These are phyloP conservation scores for Erodium trifolium DNA, from an alignment of 441 rosid species.

Conservation along the genomic window DNA sequence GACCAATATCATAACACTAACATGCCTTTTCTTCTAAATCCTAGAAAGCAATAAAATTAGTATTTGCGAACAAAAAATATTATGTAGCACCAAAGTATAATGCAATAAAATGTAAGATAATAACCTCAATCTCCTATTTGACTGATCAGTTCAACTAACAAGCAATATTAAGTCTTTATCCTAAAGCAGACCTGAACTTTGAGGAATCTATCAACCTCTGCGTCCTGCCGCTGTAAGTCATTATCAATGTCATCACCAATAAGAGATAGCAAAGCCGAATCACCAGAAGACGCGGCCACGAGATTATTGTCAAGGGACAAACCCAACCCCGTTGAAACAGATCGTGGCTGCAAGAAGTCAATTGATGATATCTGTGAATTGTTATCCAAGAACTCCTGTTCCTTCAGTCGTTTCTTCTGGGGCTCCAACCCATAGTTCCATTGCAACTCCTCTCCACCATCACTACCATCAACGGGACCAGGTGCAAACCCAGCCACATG, in stretches of 20 bases:
- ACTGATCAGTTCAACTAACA: no score
- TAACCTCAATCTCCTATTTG: not conserved
- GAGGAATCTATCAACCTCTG: conserved; percentile 64
- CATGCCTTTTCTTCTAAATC: not conserved
- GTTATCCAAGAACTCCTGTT: conserved; percentile 67
- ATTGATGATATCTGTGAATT: conserved; percentile 66
- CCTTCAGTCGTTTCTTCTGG: conserved; percentile 49
- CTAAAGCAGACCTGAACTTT: conserved; percentile 48
- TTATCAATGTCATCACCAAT: conserved; percentile 55
- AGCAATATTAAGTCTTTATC: not conserved
- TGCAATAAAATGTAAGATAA: not conserved
- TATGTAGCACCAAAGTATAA: not conserved
- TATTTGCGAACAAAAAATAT: no score
- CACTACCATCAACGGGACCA: conserved; percentile 27
- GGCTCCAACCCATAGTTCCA: conserved; percentile 59
- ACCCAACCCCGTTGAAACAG: conserved; percentile 84
- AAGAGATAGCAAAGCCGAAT: conserved; percentile 55
- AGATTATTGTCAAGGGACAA: conserved; percentile 66
- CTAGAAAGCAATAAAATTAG: no score
- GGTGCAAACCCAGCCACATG: conserved; percentile 76
- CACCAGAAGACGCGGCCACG: conserved; percentile 42
- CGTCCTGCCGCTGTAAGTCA: conserved; percentile 63
- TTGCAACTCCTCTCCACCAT: conserved; percentile 45
- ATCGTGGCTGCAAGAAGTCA: conserved; percentile 57
- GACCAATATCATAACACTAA: no score